Evolutionary conservation across 768 basidiomycete genomes (phyloP).

Genomic region (Pulveroboletus sp.): DNA sequence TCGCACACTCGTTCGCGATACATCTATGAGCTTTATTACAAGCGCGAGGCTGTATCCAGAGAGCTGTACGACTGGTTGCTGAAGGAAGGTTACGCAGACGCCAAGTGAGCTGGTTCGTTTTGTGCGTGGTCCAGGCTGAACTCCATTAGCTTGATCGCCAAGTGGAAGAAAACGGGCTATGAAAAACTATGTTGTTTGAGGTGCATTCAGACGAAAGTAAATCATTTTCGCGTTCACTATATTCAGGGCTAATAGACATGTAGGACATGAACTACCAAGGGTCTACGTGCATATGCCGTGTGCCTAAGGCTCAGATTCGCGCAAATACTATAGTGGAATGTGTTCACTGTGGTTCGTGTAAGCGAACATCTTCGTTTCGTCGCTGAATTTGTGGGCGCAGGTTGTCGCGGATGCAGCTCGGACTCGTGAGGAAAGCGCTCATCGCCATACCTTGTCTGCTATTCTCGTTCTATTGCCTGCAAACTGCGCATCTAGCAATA

Average conservation of each 20-base stretch:
- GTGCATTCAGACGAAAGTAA: constrained; percentile 91
- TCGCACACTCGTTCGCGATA: constrained; percentile 95
- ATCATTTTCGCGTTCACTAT: constrained; percentile 14
- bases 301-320: constrained; percentile 92
- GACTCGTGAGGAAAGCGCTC: constrained; percentile 52
- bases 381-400: constrained; percentile 38
- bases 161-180: constrained; percentile 99
- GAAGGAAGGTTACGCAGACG: constrained; percentile 96
- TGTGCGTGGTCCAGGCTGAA: constrained; percentile 6
- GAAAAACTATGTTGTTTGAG: constrained; percentile 97
- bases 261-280: constrained; percentile 99
- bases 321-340: constrained; percentile 93
- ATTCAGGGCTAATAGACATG: constrained; percentile 8
- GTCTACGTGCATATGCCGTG: constrained; percentile 95
- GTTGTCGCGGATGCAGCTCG: constrained; percentile 89
- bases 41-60: constrained; percentile 90
- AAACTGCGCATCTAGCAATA: background rate
- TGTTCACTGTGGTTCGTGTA: constrained; percentile 86
- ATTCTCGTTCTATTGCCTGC: background rate
- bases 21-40: constrained; percentile 98
- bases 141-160: constrained; percentile 79
- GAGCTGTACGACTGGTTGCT: constrained; percentile 97
- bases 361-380: background rate
- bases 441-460: background rate
- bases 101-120: constrained; percentile 62